Base-by-base conservation (phyloP, 495 filamentous ascomycete genomes). In the Lasiosphaeria hispida region DNA sequence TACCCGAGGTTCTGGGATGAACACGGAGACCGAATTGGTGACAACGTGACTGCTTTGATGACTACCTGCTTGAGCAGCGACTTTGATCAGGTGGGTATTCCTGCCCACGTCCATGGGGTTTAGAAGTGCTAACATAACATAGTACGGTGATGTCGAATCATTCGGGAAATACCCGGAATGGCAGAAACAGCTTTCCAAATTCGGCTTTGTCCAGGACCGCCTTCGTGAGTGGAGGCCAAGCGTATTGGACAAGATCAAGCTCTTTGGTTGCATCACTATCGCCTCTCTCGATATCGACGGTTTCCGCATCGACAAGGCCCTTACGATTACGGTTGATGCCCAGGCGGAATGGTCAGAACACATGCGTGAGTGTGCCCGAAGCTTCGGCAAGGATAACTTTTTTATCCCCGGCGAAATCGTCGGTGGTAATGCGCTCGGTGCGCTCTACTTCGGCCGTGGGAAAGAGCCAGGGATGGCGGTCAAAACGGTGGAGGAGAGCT, bases 141-240 rank as follows among this genome's bases (percentile, higher is more conserved):
- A 62, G 68, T 88, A 87, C 53, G 86, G 85, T 43, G 85, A 87
- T 61, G 80, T 81, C 30, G 84, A 85, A 64, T 80, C 85, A 9
- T 87, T 88, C 55, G 85, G 85, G 55, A 78, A 82, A n/a, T 86
- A 77, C 50, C 86, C 86, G 3, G 85, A 87, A 53, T 89, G 83
- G 80, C 75, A 88, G 60, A 60, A 60, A n/a, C 78, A 87, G 63
- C 70, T 90, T 40, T 80, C 85, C 10, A 89, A 89, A 60, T 89
- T 89, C 66, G 84, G 83, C 39, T 86, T 78, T 34, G 87, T 89
- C 3, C 87, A 90, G 66, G 86, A 90, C 63, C 83, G 87, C 58
- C 72, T 90, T 17, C 80, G 87, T 15, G 87, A 89, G 67, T 90
- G 87, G 87, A 66, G 77, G 11, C 83, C 84, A 1, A 75, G 72